Conservation (phyloP, 805 yeast species). For the Ogataea saltuana region DNA sequence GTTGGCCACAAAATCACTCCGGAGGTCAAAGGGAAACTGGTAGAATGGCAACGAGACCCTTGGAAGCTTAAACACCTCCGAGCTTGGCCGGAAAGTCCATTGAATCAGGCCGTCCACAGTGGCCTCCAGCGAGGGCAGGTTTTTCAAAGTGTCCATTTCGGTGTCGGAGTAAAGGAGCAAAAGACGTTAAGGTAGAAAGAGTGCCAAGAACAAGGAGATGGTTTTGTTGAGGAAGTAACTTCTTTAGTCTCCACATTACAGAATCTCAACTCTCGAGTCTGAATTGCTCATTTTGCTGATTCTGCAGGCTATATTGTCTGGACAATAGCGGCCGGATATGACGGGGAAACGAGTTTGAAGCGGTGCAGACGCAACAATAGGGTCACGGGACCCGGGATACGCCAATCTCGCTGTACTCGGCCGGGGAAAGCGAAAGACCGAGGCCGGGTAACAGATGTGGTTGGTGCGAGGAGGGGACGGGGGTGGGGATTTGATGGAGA, state of each 20-base stretch:
- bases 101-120: slow-evolving; percentile 20
- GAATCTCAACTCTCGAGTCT: background rate
- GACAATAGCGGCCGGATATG: background rate
- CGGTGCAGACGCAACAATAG: background rate
- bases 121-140: slow-evolving; percentile 13
- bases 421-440: too few relatives aligned
- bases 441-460: too few relatives aligned
- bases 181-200: too few relatives aligned
- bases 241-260: background rate
- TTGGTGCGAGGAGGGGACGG: too few relatives aligned
- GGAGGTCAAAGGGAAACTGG: slow-evolving; percentile 29
- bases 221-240: too few relatives aligned
- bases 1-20: slow-evolving; percentile 28
- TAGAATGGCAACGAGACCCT: slow-evolving; percentile 26
- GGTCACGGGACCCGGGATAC: too few relatives aligned
- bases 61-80: slow-evolving; percentile 32
- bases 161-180: too few relatives aligned
- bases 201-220: too few relatives aligned
- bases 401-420: too few relatives aligned
- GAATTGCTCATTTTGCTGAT: background rate
- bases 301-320: background rate
- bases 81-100: slow-evolving; percentile 28
- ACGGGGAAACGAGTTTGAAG: background rate
- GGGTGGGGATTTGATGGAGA: too few relatives aligned
- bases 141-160: slow-evolving; percentile 9